These are phyloP conservation scores for Candida sanyiensis DNA, from an alignment of 805 yeast species.

Conservation along the genomic window DNA sequence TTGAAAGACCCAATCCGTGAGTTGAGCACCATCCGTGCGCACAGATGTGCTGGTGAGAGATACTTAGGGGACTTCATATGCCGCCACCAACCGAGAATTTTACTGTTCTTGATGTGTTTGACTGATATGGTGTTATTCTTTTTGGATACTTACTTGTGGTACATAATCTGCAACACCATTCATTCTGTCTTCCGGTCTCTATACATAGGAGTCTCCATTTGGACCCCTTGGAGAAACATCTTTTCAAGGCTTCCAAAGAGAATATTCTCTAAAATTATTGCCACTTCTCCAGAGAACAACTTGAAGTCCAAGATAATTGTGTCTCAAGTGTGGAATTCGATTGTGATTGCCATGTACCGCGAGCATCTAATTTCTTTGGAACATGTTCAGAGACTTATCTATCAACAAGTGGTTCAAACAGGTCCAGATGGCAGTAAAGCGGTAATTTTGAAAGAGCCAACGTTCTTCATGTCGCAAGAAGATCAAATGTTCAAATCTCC, in stretches of 20 bases:
- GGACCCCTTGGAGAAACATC: slow-evolving; percentile 87
- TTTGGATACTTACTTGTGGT: slow-evolving; percentile 82
- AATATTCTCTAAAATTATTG: slow-evolving; percentile 62
- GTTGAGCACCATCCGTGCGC: slow-evolving; percentile 47
- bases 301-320: slow-evolving; percentile 95
- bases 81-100: slow-evolving; percentile 47
- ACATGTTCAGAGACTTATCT: slow-evolving; percentile 92
- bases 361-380: slow-evolving; percentile 96
- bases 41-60: slow-evolving; percentile 56
- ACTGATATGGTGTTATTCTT: slow-evolving; percentile 69
- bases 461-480: slow-evolving; percentile 76
- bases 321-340: slow-evolving; percentile 98
- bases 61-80: slow-evolving; percentile 51
- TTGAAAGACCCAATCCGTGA: slow-evolving; percentile 70
- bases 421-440: slow-evolving; percentile 33
- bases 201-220: slow-evolving; percentile 71
- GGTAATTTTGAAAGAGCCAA: slow-evolving; percentile 56
- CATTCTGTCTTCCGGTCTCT: slow-evolving; percentile 69
- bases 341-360: slow-evolving; percentile 97
- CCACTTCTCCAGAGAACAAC: slow-evolving; percentile 69
- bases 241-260: slow-evolving; percentile 73
- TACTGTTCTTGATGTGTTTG: slow-evolving; percentile 46
- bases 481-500: slow-evolving; percentile 60
- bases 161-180: slow-evolving; percentile 70
- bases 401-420: slow-evolving; percentile 70